Evolutionary conservation across 1,139 yeast genomes (phyloP), one percentile per base, ranked within the genome.

Genomic region (Magnusiomyces suaveolens): DNA sequence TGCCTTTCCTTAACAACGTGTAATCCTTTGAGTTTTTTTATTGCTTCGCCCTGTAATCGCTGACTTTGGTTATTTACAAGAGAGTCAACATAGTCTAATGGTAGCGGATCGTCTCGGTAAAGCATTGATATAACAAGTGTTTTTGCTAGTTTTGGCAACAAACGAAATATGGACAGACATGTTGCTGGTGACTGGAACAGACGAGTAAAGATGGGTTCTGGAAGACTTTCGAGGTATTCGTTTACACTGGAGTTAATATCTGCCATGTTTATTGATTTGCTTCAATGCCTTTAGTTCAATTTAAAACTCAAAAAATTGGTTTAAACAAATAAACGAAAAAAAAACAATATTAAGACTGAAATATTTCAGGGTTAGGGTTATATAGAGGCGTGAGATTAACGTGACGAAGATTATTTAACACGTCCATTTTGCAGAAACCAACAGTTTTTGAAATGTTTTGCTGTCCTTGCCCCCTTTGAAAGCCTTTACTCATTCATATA

Each of bases 181-280:
- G 98, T 88, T 18, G 97, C 96, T 1, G 98, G 96, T 38, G 86
- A 80, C 59, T 77, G 78, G 69, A 86, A 92, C 29, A 92, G 76
- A 64, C 90, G 79, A 25, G 84, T 77, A 62, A 89, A 90, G 18
- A 89, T 88, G 6, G 84, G 75, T 64, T 84, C 88, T 1, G 97
- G 96, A 20, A 92, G 80, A 21, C 87, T 89, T 65, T 89, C 97
- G 57, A 92, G 75, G 68, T 92, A 90, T 63, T 87, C 95, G 65
- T 87, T 87, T 60, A 92, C 95, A 3, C 92, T 86, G 44, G 85
- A 79, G 64, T 82, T 83, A 70, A 83, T 79, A 54, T 58, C 62
- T 14, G 32, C 21, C 52, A 50, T 50, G 16, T 10, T 38, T 12
- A 14, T 4, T 38, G 43, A 38, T 4, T 38, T 4, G 4, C 20